Percentiles rank a stretch among this genome's conserved stretches.
These are phyloP conservation scores for Closterium sp. DNA, from an alignment of 139 green algal genomes.

Conservation along the genomic window DNA sequence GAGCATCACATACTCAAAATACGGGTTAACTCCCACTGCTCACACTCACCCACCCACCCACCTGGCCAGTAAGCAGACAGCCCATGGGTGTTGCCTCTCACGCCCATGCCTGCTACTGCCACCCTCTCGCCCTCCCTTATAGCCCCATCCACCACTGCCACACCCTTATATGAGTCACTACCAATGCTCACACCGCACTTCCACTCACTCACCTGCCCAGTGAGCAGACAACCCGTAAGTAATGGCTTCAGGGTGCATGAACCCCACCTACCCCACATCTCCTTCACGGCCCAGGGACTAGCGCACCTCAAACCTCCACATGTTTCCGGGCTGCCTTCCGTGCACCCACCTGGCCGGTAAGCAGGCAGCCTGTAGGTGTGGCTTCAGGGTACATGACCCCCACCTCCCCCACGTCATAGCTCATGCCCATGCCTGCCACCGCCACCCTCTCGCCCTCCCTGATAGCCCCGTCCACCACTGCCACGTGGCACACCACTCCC, in stretches of 20 bases:
- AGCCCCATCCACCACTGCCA: slow-evolving; percentile 51
- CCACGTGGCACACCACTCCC: slow-evolving; percentile 56
- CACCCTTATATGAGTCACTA: neutral
- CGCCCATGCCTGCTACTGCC: slow-evolving; percentile 6
- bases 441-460: slow-evolving; percentile 46
- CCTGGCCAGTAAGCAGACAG: slow-evolving; percentile 43
- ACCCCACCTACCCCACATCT: neutral
- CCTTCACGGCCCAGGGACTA: no score
- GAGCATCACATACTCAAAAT: no score
- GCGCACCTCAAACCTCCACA: no score
- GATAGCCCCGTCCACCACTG: slow-evolving; percentile 56
- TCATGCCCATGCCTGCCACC: slow-evolving; percentile 15
- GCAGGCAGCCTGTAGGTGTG: slow-evolving; percentile 1
- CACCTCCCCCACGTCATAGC: slow-evolving; percentile 51
- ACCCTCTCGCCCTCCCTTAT: slow-evolving; percentile 50
- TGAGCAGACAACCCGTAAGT: neutral
- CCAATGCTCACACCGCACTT: neutral
- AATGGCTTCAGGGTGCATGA: neutral
- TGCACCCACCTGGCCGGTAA: slow-evolving; percentile 38
- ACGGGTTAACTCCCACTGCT: no score
- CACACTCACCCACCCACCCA: neutral
- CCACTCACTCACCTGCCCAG: neutral
- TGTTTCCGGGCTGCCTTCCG: neutral
- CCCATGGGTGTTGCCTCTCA: slow-evolving; percentile 15
- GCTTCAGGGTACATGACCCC: slow-evolving; percentile 51